Base-by-base conservation (phyloP, 805 yeast genomes). In the Kuraishia molischiana region DNA sequence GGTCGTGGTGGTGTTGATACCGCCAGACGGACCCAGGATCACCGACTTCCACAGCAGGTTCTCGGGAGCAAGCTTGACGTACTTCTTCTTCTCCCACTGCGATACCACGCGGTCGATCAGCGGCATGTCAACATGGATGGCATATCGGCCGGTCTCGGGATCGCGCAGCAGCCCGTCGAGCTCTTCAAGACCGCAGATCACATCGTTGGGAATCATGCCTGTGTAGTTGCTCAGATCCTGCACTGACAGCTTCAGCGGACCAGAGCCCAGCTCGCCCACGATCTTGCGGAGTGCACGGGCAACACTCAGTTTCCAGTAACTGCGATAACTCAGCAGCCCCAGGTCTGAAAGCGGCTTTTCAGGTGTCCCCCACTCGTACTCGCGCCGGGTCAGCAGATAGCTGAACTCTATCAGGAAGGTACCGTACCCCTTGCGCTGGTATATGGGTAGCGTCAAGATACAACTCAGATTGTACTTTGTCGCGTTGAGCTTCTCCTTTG, bases 271-370 rank as follows among this genome's bases (percentile, higher is more conserved):
- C 10, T 32, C 28, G 9, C 14, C 17, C 20, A 19, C 35, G 30
- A 35, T 31, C 32, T 22, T 18, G 38, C 35, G 24, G 17, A 82
- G 58, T 32, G 62, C 66, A 31, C 59, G 66, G 8, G 92, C 71
- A 5, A 86, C 61, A 3, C 79, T 66, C 1, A 75, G 60, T 46
- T 73, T 79, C 97, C 97, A 92, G 56, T 83, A 90, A 48, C 77
- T 83, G 44, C 94, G 64, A 56, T 90, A 92, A 42, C 96, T 83
- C 22, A 83, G 58, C 36, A 87, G 61, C 0, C 98, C 98, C 38
- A 90, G 61, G 45, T 83, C 89, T 46, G 92, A 80, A 40, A 90
- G 65, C 0, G 98, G 98, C 52, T 89, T 90, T 50, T 92, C 98
- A 0, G 98, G 98, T 0, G 97, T 84, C 0, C 97, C 98, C 39